Evolutionary conservation across 441 rosid genomes (phyloP).

Genomic region (Hura crepitans): DNA sequence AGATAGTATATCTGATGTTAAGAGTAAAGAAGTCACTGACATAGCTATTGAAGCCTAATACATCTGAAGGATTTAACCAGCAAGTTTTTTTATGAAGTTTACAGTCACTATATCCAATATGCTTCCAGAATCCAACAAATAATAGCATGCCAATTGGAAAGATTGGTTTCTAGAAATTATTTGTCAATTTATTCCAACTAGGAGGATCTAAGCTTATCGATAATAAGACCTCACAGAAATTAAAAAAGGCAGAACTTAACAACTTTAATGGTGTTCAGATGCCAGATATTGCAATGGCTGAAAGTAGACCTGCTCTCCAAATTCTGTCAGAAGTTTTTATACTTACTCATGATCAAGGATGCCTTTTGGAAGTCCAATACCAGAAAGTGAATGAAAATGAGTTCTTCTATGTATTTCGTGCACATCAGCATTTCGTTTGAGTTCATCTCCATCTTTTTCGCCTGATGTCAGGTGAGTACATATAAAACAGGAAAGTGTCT

Average conservation of each 20-base stretch:
- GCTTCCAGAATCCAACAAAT: neutral
- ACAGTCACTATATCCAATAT: neutral
- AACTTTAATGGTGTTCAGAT: constrained; percentile 3
- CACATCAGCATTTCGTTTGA: constrained; percentile 74
- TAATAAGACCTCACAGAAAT: neutral
- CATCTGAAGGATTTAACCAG: neutral
- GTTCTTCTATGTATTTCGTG: constrained; percentile 74
- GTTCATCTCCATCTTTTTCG: constrained; percentile 73
- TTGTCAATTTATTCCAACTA: neutral
- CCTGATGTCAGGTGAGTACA: constrained; percentile 78
- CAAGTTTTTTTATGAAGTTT: neutral
- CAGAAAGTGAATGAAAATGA: constrained; percentile 46
- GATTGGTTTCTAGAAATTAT: neutral
- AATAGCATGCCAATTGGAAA: neutral
- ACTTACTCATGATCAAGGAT: constrained; percentile 76
- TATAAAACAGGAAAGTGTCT: constrained; percentile 70
- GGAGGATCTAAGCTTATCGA: neutral
- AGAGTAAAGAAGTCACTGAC: neutral
- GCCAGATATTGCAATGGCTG: neutral
- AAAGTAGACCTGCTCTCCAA: neutral
- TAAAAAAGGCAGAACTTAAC: constrained; percentile 10
- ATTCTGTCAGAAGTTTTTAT: constrained; percentile 6
- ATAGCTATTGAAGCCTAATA: neutral
- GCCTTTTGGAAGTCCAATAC: constrained; percentile 52
- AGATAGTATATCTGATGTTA: neutral